Conservation (phyloP, 495 filamentous ascomycete genomes). For the Aspergillus sclerotioniger region DNA sequence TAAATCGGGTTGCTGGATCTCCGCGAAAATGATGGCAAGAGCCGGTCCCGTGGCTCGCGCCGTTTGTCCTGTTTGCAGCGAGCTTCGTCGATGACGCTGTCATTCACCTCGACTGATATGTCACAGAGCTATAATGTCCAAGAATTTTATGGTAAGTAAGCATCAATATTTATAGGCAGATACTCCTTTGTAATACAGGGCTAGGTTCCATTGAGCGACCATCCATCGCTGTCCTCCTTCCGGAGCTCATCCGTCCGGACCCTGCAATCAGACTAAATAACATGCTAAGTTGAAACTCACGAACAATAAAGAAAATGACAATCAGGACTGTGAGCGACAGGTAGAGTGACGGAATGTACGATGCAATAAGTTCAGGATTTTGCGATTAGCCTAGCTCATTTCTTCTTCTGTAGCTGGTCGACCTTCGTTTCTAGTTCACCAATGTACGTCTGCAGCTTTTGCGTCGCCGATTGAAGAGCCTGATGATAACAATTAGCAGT, state of each 20-base stretch:
- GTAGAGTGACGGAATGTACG: slow-evolving; percentile 5
- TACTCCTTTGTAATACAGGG: neutral
- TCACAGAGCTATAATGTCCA: neutral
- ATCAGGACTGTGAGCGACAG: neutral
- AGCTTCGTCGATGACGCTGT: slow-evolving; percentile 5
- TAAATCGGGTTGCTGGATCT: neutral
- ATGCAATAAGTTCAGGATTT: neutral
- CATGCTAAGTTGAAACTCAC: slow-evolving; percentile 5
- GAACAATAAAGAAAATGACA: neutral
- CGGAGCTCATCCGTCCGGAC: slow-evolving; percentile 1
- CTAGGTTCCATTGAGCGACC: neutral
- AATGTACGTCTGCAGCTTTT: slow-evolving; percentile 81
- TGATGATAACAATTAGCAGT: slow-evolving; percentile 33
- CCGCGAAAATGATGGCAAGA: slow-evolving; percentile 1
- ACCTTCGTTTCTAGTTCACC: slow-evolving; percentile 78
- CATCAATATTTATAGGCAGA: neutral
- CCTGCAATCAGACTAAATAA: neutral
- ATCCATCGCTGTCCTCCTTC: neutral
- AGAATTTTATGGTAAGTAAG: neutral
- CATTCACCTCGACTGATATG: neutral
- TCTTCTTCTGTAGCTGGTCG: slow-evolving; percentile 62
- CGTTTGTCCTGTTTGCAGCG: slow-evolving; percentile 35
- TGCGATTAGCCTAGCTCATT: neutral
- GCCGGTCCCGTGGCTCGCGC: neutral
- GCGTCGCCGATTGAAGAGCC: slow-evolving; percentile 84